Evolutionary conservation across 2,329 filamentous ascomycete species (phyloP).

Genomic region (Myotisia sp.): DNA sequence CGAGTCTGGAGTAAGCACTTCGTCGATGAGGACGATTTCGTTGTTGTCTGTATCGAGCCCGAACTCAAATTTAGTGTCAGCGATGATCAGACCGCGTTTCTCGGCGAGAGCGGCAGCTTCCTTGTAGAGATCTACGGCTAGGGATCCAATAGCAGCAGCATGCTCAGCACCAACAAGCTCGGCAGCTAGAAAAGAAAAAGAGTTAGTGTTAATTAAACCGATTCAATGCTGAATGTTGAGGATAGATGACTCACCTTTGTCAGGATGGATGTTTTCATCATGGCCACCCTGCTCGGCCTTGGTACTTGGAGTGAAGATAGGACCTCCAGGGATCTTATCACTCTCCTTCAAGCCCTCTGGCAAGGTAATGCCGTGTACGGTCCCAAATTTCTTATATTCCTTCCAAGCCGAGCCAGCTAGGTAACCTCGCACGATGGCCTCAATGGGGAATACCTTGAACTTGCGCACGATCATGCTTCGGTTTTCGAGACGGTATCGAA

Average conservation of each 20-base stretch:
- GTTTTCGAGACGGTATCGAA: conserved; percentile 42
- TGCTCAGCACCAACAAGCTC: conserved; percentile 51
- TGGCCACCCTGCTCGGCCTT: conserved; percentile 69
- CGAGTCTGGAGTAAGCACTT: conserved; percentile 71
- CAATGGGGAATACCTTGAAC: conserved; percentile 61
- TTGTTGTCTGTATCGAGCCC: conserved; percentile 50
- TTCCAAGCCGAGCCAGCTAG: conserved; percentile 74
- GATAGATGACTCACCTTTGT: conserved; percentile 36
- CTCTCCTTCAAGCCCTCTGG: conserved; percentile 56
- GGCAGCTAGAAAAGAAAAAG: conserved; percentile 25
- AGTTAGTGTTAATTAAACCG: too few species aligned
- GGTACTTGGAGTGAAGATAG: conserved; percentile 69
- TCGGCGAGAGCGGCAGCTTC: conserved; percentile 31
- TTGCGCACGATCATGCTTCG: conserved; percentile 66
- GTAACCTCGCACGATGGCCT: conserved; percentile 80
- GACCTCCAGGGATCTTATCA: conserved; percentile 48
- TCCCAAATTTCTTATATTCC: conserved; percentile 59
- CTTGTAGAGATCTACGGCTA: conserved; percentile 51
- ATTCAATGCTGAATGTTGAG: too few species aligned
- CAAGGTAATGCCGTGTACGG: conserved; percentile 63
- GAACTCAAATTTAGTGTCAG: conserved; percentile 67
- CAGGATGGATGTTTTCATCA: conserved; percentile 73
- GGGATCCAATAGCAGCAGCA: conserved; percentile 49
- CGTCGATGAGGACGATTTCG: conserved; percentile 63
- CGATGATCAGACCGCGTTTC: conserved; percentile 56